Percentiles rank a stretch among this genome's conserved stretches.
Evolutionary conservation across 2,329 filamentous ascomycete genomes (phyloP).

Genomic region (Fusarium robinianum): DNA sequence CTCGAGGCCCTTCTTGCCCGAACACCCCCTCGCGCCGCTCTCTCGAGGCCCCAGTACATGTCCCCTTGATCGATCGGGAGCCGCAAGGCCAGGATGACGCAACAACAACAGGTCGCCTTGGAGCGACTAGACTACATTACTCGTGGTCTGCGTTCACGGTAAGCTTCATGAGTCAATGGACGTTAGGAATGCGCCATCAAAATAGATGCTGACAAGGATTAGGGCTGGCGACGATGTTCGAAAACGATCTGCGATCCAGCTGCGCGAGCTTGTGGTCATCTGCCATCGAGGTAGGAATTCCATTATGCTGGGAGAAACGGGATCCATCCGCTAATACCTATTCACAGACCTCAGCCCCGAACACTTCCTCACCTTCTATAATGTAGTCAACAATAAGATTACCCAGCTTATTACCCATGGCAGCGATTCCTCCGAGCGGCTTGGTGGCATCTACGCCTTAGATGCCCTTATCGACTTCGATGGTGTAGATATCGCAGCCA

Average conservation of each 20-base stretch:
- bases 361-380: constrained; percentile 69
- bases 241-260: constrained; percentile 57
- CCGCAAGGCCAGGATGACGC: constrained; percentile 44
- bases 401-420: constrained; percentile 78
- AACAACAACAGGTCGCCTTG: constrained; percentile 57
- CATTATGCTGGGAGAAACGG: neutral
- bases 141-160: constrained; percentile 62
- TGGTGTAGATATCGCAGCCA: constrained; percentile 88
- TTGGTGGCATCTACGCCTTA: constrained; percentile 89
- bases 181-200: neutral
- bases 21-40: constrained; percentile 10
- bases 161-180: constrained; percentile 21
- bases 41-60: constrained; percentile 35
- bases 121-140: constrained; percentile 60
- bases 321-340: constrained; percentile 21
- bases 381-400: constrained; percentile 60
- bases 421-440: constrained; percentile 82
- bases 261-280: constrained; percentile 59
- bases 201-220: constrained; percentile 22
- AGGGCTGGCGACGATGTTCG: constrained; percentile 53
- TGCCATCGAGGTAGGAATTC: constrained; percentile 58
- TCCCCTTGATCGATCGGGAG: constrained; percentile 32
- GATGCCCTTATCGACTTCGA: constrained; percentile 96
- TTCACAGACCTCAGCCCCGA: constrained; percentile 75
- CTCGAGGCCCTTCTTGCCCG: constrained; percentile 7